Evolutionary conservation across 495 filamentous ascomycete species (phyloP).

Genomic region (Penicillium antarcticum): DNA sequence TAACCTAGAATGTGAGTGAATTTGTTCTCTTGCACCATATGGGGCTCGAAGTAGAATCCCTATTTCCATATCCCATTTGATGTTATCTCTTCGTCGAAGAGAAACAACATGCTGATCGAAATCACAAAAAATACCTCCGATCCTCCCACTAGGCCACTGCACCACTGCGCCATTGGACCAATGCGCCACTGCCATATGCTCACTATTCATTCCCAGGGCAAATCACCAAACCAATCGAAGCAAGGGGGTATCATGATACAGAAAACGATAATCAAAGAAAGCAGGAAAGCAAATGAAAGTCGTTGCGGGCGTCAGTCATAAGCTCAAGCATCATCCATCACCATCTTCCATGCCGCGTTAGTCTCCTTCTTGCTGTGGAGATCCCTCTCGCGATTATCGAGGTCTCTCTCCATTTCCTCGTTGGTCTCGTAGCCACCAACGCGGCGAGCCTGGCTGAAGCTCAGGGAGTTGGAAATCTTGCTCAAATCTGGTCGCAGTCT

Average conservation of each 20-base stretch:
- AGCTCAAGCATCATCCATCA: too few relatives aligned
- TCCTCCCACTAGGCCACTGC: neutral
- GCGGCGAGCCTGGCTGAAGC: conserved; percentile 22
- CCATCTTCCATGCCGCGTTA: too few relatives aligned
- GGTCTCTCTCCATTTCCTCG: conserved; percentile 29
- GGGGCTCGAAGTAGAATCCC: neutral
- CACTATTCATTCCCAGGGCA: conserved; percentile 2
- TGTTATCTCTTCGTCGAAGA: neutral
- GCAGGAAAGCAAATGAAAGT: conserved; percentile 4
- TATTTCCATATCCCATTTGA: neutral
- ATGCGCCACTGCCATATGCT: conserved; percentile 3
- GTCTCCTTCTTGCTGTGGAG: neutral
- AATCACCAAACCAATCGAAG: conserved; percentile 4
- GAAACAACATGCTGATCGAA: neutral
- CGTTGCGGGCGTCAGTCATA: conserved; percentile 1
- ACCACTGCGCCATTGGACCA: neutral
- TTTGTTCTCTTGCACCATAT: neutral
- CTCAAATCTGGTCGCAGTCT: conserved; percentile 27
- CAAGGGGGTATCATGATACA: conserved; percentile 11
- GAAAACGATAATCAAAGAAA: conserved; percentile 5
- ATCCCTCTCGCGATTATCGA: conserved; percentile 23
- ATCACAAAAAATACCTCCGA: neutral
- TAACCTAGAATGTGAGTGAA: conserved; percentile 1
- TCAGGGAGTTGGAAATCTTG: conserved; percentile 19
- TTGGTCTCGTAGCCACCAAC: conserved; percentile 29